These are phyloP conservation scores for Termitomyces sp. DNA, from an alignment of 768 basidiomycete genomes.

Conservation along the genomic window DNA sequence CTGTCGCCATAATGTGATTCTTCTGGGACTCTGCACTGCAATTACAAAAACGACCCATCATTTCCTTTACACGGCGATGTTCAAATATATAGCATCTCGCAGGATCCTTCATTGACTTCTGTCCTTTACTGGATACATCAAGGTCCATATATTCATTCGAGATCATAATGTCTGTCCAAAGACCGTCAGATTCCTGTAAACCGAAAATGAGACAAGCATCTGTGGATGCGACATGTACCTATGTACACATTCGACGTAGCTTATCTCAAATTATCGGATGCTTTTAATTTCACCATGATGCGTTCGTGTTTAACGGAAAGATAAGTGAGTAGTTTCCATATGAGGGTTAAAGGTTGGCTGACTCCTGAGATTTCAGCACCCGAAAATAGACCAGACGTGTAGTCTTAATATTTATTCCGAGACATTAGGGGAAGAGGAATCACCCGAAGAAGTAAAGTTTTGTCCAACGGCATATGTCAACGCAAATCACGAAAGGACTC, in stretches of 20 bases:
- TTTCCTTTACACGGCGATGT: too few relatives aligned
- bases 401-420: background rate
- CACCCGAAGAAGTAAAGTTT: background rate
- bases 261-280: background rate
- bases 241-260: too few relatives aligned
- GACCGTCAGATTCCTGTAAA: background rate
- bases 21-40: too few relatives aligned
- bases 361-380: background rate
- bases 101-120: too few relatives aligned
- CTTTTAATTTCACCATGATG: background rate
- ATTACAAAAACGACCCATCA: too few relatives aligned
- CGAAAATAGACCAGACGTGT: background rate
- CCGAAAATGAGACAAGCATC: background rate
- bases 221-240: background rate
- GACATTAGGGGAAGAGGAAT: background rate
- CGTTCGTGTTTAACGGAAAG: background rate
- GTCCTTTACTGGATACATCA: too few relatives aligned
- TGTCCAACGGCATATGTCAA: background rate
- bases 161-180: too few relatives aligned
- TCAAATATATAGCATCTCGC: too few relatives aligned
- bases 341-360: background rate
- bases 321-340: background rate
- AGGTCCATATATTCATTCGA: too few relatives aligned
- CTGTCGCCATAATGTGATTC: too few relatives aligned
- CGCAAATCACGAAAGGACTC: background rate